A percentile compares a stretch with the other conserved stretches of the same genome.
phyloP scores from a whole-genome alignment of 495 filamentous ascomycete genomes.

The Xylaria telfairii region DNA sequence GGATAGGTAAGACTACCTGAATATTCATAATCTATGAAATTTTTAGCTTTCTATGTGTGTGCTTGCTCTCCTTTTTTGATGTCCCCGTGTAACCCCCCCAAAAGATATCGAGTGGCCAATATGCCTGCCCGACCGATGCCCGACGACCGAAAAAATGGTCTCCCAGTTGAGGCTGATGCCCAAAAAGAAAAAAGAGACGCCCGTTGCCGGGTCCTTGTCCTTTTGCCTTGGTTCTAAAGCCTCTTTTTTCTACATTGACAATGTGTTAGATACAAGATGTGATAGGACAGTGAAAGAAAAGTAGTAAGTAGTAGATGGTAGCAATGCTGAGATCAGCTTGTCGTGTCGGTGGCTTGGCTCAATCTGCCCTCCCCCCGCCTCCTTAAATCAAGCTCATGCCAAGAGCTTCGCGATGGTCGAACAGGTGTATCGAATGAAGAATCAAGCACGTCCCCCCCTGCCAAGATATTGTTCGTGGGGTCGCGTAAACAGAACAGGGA shows the following conservation, averaged over 20 bases:
- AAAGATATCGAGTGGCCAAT: conserved; percentile 10
- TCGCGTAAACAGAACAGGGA: neutral
- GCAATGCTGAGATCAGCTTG: conserved; percentile 14
- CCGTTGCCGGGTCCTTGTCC: conserved; percentile 14
- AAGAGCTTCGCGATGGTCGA: conserved; percentile 12
- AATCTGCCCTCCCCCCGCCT: neutral
- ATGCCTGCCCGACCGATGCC: conserved; percentile 16
- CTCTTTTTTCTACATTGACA: conserved; percentile 22
- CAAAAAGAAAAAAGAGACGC: conserved; percentile 13
- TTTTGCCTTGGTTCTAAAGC: conserved; percentile 21
- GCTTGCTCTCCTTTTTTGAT: neutral
- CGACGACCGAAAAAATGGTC: conserved; percentile 16
- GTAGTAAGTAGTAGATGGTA: conserved; percentile 1
- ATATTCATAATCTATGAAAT: conserved; percentile 10
- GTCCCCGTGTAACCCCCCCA: conserved; percentile 9
- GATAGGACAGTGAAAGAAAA: conserved; percentile 16
- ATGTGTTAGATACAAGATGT: conserved; percentile 23
- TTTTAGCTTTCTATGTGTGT: conserved; percentile 16
- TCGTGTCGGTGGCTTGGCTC: neutral
- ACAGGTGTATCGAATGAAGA: conserved; percentile 21
- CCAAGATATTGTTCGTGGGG: neutral
- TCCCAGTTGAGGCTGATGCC: conserved; percentile 11
- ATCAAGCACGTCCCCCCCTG: neutral
- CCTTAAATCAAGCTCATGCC: conserved; percentile 4
- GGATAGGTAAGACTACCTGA: neutral